Conservation (phyloP, 2,329 filamentous ascomycete genomes). For the Cladosporium sp. region DNA sequence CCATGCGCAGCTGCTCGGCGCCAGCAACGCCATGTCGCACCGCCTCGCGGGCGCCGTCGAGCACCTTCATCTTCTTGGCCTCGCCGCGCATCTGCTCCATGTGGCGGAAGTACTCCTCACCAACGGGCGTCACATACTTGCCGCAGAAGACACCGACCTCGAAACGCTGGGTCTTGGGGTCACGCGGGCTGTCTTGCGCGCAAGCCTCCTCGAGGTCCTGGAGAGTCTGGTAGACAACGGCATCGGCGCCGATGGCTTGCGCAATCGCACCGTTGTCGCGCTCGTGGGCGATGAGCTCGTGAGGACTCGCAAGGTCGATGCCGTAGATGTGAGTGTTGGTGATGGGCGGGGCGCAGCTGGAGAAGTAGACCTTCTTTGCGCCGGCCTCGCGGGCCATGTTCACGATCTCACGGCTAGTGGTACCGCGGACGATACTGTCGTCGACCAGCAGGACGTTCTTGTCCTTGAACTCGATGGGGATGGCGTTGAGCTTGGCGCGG, state of each 20-base stretch:
- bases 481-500: slow-evolving; percentile 80
- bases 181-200: slow-evolving; percentile 58
- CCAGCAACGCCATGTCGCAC: slow-evolving; percentile 58
- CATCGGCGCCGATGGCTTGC: slow-evolving; percentile 64
- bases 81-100: slow-evolving; percentile 66
- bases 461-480: slow-evolving; percentile 75
- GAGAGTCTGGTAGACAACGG: slow-evolving; percentile 70
- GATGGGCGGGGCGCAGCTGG: slow-evolving; percentile 74
- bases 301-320: slow-evolving; percentile 66
- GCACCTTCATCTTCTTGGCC: slow-evolving; percentile 59
- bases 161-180: slow-evolving; percentile 57
- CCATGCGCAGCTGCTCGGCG: slow-evolving; percentile 55
- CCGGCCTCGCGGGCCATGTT: slow-evolving; percentile 79
- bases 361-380: slow-evolving; percentile 75
- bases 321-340: slow-evolving; percentile 82
- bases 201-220: slow-evolving; percentile 76
- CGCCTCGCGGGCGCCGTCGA: slow-evolving; percentile 59
- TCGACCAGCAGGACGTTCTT: slow-evolving; percentile 80
- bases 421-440: slow-evolving; percentile 83
- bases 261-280: slow-evolving; percentile 57
- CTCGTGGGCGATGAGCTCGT: slow-evolving; percentile 65
- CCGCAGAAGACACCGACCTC: slow-evolving; percentile 92
- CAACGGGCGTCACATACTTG: slow-evolving; percentile 74
- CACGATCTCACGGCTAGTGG: slow-evolving; percentile 72
- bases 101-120: slow-evolving; percentile 74